phyloP scores from a whole-genome alignment of 2,329 filamentous ascomycete genomes.

The Tolypocladium album region DNA sequence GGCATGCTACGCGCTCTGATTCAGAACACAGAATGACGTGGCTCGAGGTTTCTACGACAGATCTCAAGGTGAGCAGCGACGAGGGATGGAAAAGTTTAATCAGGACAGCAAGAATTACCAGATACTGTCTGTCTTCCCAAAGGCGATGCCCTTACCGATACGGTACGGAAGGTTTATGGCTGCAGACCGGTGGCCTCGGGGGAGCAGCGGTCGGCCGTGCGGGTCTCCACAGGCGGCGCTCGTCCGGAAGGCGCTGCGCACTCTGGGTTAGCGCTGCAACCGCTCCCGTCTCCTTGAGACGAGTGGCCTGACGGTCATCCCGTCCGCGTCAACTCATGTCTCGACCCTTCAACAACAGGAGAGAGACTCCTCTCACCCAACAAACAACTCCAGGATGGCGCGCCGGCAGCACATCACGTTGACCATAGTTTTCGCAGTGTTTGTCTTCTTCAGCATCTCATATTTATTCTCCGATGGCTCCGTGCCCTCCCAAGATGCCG shows the following conservation, averaged over 20 bases:
- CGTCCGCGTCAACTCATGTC: not conserved
- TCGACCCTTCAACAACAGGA: not conserved
- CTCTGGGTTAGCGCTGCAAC: not conserved
- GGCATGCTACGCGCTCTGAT: too few relatives aligned
- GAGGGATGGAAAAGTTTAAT: not conserved
- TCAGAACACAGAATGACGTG: not conserved
- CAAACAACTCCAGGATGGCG: slow-evolving; percentile 32
- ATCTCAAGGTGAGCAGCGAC: not conserved
- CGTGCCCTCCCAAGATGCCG: not conserved
- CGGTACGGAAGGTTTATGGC: not conserved
- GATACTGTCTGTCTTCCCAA: too few relatives aligned
- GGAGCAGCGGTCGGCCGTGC: not conserved
- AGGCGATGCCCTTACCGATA: too few relatives aligned
- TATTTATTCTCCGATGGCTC: slow-evolving; percentile 43
- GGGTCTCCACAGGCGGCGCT: not conserved
- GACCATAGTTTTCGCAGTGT: slow-evolving; percentile 42
- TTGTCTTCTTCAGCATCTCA: slow-evolving; percentile 45
- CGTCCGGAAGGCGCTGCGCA: not conserved
- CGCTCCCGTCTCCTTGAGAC: not conserved
- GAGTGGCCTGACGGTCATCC: not conserved
- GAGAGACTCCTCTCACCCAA: not conserved
- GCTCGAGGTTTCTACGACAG: not conserved
- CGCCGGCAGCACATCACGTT: slow-evolving; percentile 42
- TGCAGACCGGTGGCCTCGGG: not conserved
- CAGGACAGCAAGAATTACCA: not conserved